Evolutionary conservation across 805 yeast genomes (phyloP), one percentile per base, ranked within the genome.

Genomic region (Babjeviella inositovora): DNA sequence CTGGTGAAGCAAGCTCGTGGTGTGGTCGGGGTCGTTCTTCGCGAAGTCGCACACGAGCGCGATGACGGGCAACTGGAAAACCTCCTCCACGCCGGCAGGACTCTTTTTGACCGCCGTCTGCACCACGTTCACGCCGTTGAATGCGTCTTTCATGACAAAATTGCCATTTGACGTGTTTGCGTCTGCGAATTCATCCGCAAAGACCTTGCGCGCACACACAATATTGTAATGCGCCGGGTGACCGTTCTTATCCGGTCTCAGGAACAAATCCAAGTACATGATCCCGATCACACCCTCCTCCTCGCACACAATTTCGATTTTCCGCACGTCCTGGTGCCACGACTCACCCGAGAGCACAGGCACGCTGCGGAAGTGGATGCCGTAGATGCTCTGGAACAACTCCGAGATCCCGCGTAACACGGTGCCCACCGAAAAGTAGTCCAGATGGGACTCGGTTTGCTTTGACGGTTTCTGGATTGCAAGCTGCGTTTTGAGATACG

Each of bases 161-260:
- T 32, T 53, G 19, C 39, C 55, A 25, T 28, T 39, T 33, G 37
- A 56, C 16, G 33, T 38, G 25, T 50, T 50, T 11, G 57, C 57
- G 6, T 45, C 50, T 20, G 42, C 45, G 25, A 49, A 42, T 35
- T 70, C 76, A 25, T 59, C 62, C 1, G 61, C 57, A 35, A 71
- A 70, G 9, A 82, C 63, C 37, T 70, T 67, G 33, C 97, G 62
- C n/a, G 94, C 80, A 38, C 97, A 90, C 31, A 90, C 82, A 6
- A 90, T 80, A 0, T 97, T 90, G 49, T 81, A 90, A 48, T 90
- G 98, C 0, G 97, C 93, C 2, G 98, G 96, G 28, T 75, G 70
- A 2, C 81, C 71, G 1, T 77, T 67, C 44, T 79, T 79, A 8
- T 75, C 74, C 6, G 57, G 59, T 25, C 93, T 60, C 32, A 76